Conservation (phyloP, 305 asterid species). For the Vinca major region DNA sequence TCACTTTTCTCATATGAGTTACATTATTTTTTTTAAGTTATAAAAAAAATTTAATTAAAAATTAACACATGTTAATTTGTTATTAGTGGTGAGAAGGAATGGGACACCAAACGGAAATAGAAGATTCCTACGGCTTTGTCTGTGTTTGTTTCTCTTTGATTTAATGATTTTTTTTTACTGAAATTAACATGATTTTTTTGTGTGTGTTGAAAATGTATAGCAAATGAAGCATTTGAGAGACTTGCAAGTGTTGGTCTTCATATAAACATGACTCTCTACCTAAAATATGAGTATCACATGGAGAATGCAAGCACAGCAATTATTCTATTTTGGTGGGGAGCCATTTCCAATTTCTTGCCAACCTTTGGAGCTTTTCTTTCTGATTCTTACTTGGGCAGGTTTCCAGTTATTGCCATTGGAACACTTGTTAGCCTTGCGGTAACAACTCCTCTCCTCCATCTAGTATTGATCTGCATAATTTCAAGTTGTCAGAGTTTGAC, state of each 20-base stretch:
- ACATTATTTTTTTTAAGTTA: too few species aligned
- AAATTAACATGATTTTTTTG: too few species aligned
- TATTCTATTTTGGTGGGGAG: constrained; percentile 49
- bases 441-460: constrained; percentile 3
- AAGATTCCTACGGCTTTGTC: too few species aligned
- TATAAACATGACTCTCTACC: constrained; percentile 56
- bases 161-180: too few species aligned
- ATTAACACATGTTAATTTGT: too few species aligned
- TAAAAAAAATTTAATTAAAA: too few species aligned
- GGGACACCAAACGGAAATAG: too few species aligned
- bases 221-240: constrained; percentile 63
- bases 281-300: constrained; percentile 37
- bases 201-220: constrained; percentile 21
- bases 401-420: constrained; percentile 42
- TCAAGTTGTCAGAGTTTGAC: too few species aligned
- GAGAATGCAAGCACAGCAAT: constrained; percentile 35
- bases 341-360: constrained; percentile 54
- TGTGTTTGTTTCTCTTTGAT: too few species aligned
- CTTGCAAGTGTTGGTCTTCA: constrained; percentile 53
- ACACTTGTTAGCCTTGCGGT: constrained; percentile 35
- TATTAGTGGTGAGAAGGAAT: too few species aligned
- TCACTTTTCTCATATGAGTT: too few species aligned
- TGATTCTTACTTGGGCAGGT: constrained; percentile 70
- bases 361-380: constrained; percentile 65
- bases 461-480: not conserved